These are phyloP conservation scores for Saturnispora ahearnii DNA, from an alignment of 805 yeast species.

Conservation along the genomic window DNA sequence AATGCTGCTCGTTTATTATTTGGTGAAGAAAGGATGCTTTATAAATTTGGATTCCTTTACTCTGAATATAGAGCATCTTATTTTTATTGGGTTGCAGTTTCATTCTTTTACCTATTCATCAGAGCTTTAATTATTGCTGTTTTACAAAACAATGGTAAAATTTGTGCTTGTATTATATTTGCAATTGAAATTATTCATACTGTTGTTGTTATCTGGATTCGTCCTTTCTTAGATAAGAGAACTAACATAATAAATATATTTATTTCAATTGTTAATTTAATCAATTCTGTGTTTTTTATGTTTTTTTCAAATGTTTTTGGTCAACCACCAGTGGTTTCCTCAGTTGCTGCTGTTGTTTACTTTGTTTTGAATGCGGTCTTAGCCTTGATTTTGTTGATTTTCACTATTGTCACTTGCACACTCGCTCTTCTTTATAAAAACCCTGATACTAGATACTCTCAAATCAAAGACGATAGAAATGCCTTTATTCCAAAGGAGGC, in stretches of 20 bases:
- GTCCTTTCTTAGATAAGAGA: constrained; percentile 92
- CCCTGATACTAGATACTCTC: constrained; percentile 93
- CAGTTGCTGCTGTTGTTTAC: constrained; percentile 84
- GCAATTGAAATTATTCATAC: constrained; percentile 67
- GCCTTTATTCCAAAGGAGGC: constrained; percentile 78
- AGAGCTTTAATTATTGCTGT: constrained; percentile 83
- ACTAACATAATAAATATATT: constrained; percentile 90
- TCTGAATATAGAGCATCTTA: constrained; percentile 83
- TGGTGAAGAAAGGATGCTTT: constrained; percentile 73
- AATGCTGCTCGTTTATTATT: constrained; percentile 88
- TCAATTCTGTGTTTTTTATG: constrained; percentile 79
- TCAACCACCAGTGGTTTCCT: constrained; percentile 81
- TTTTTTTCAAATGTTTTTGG: constrained; percentile 80
- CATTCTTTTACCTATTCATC: constrained; percentile 55
- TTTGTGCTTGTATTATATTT: constrained; percentile 71
- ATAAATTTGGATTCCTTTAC: constrained; percentile 86
- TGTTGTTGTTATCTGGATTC: constrained; percentile 51
- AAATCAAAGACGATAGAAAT: constrained; percentile 92
- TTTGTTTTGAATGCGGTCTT: constrained; percentile 85
- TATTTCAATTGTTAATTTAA: constrained; percentile 66
- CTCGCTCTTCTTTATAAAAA: constrained; percentile 79
- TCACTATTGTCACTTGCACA: constrained; percentile 81
- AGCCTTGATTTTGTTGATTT: constrained; percentile 70
- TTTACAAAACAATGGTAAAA: constrained; percentile 71
- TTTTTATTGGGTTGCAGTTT: constrained; percentile 70